Percentiles rank a stretch among this genome's conserved stretches.
Evolutionary conservation across 768 basidiomycete species (phyloP).

Genomic region (Auricularia sp.): DNA sequence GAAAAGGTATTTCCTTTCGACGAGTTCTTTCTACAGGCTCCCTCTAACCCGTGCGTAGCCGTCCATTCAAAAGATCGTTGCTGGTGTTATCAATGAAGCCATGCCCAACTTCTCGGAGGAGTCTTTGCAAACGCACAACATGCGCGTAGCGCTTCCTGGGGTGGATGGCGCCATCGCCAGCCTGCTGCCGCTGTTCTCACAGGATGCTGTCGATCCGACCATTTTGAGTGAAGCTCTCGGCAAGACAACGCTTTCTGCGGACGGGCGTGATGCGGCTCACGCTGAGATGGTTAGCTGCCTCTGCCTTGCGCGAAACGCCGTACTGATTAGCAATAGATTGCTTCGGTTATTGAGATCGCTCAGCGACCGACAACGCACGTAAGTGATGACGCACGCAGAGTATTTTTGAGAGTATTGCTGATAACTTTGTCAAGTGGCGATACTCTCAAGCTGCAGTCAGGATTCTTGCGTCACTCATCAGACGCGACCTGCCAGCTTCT

Average conservation of each 20-base stretch:
- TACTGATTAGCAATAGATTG: slow-evolving; percentile 31
- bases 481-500: slow-evolving; percentile 47
- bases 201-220: slow-evolving; percentile 28
- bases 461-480: slow-evolving; percentile 50
- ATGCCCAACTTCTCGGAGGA: slow-evolving; percentile 53
- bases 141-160: slow-evolving; percentile 36
- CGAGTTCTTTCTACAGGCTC: not conserved
- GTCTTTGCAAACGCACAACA: slow-evolving; percentile 51
- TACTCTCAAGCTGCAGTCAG: slow-evolving; percentile 63
- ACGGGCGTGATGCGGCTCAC: slow-evolving; percentile 36
- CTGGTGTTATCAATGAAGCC: slow-evolving; percentile 52
- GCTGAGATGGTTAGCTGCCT: slow-evolving; percentile 24
- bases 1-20: slow-evolving; percentile 50
- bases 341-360: slow-evolving; percentile 51
- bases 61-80: slow-evolving; percentile 64
- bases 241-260: slow-evolving; percentile 17
- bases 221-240: slow-evolving; percentile 35
- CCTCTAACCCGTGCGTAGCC: slow-evolving; percentile 32
- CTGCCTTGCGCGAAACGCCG: too few relatives aligned
- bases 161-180: slow-evolving; percentile 38
- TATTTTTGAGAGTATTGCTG: too few relatives aligned
- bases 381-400: slow-evolving; percentile 17
- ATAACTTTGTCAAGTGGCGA: slow-evolving; percentile 51
- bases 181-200: slow-evolving; percentile 42
- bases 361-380: slow-evolving; percentile 60